These are phyloP conservation scores for Candida khao-thaluensis DNA, from an alignment of 805 yeast genomes.

Conservation along the genomic window DNA sequence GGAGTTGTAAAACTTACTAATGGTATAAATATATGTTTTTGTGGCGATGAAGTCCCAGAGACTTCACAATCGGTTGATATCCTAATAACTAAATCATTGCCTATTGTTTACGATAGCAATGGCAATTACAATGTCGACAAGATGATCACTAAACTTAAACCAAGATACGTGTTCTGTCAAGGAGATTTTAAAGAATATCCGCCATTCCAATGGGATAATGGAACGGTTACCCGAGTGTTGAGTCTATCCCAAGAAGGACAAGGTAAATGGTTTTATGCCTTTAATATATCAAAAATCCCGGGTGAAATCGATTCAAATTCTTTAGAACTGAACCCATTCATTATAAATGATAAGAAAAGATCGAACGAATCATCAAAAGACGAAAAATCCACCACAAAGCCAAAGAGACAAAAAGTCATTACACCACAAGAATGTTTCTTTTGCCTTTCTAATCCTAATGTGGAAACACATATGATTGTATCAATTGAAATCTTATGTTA, in stretches of 20 bases:
- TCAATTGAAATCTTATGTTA: constrained; percentile 69
- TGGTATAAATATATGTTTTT: constrained; percentile 49
- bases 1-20: constrained; percentile 39
- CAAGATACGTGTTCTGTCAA: constrained; percentile 66
- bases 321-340: constrained; percentile 28
- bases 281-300: constrained; percentile 26
- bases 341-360: constrained; percentile 16
- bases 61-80: constrained; percentile 44
- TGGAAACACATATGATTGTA: constrained; percentile 77
- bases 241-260: constrained; percentile 61
- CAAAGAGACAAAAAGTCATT: constrained; percentile 41
- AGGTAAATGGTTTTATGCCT: constrained; percentile 75
- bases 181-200: constrained; percentile 56
- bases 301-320: constrained; percentile 11
- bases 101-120: constrained; percentile 41
- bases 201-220: constrained; percentile 58
- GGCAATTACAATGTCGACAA: constrained; percentile 48
- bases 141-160: constrained; percentile 45
- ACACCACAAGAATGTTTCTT: constrained; percentile 71
- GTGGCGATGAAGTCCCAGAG: constrained; percentile 23
- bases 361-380: constrained; percentile 15
- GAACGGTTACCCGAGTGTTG: constrained; percentile 56
- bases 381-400: constrained; percentile 16
- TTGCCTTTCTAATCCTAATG: constrained; percentile 75
- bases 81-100: constrained; percentile 59